A percentile compares a stretch with the other conserved stretches of the same genome.
Evolutionary conservation across 345 rosid species (phyloP).

Genomic region (Cardiospermum halicacabum): DNA sequence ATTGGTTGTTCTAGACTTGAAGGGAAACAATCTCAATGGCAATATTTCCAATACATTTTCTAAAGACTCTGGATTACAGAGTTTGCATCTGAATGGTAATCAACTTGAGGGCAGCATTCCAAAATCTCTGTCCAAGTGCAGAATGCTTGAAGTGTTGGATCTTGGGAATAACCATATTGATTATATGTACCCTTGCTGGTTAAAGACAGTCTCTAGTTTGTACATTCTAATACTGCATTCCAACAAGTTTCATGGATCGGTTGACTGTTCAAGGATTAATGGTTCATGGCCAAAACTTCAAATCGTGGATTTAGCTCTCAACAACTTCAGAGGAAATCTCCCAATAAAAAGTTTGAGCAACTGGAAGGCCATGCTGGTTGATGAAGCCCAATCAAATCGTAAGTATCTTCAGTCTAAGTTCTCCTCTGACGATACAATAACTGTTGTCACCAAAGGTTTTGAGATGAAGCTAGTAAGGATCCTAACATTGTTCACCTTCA

Average conservation of each 20-base stretch:
- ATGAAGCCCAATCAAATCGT: not conserved
- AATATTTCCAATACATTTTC: constrained; percentile 18
- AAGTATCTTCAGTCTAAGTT: constrained; percentile 20
- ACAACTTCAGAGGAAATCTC: constrained; percentile 26
- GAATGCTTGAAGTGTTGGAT: constrained; percentile 29
- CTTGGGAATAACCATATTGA: constrained; percentile 29
- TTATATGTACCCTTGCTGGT: constrained; percentile 32
- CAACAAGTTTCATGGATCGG: constrained; percentile 17
- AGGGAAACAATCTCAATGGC: constrained; percentile 22
- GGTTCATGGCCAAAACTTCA: constrained; percentile 27
- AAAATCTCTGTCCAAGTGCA: constrained; percentile 25
- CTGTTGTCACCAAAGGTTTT: constrained; percentile 43
- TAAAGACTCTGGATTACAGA: constrained; percentile 14
- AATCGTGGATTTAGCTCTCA: constrained; percentile 34
- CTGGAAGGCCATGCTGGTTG: constrained; percentile 35
- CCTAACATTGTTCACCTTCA: constrained; percentile 33
- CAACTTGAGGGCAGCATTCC: constrained; percentile 29
- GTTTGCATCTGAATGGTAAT: constrained; percentile 36
- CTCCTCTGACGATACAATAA: constrained; percentile 32
- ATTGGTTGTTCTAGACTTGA: constrained; percentile 29
- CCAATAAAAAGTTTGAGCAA: constrained; percentile 2
- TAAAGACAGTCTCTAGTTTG: constrained; percentile 25
- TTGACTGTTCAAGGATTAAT: constrained; percentile 9
- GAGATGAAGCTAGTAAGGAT: constrained; percentile 35
- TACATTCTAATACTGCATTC: constrained; percentile 30